A percentile compares a stretch with the other conserved stretches of the same genome.
Evolutionary conservation across 768 basidiomycete genomes (phyloP).

Genomic region (Auriculariales sp.): DNA sequence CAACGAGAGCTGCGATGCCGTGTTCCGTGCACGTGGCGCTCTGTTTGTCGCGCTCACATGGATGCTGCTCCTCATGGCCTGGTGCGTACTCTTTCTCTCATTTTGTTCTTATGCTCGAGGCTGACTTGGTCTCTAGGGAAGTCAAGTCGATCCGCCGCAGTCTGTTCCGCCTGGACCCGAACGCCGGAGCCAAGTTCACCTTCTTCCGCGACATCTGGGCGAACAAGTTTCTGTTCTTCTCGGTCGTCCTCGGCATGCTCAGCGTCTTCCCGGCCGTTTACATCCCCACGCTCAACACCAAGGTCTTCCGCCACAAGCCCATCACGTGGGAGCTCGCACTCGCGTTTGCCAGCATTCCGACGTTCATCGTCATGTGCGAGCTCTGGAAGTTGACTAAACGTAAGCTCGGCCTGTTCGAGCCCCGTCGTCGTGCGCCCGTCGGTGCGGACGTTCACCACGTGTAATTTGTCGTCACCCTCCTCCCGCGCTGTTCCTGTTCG

Average conservation of each 20-base stretch:
- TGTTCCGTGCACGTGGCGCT: background rate
- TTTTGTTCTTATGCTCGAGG: too few relatives aligned
- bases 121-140: too few relatives aligned
- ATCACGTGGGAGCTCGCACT: background rate
- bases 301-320: conserved; percentile 1
- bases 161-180: background rate
- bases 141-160: background rate
- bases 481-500: too few relatives aligned
- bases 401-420: background rate
- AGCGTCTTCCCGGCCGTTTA: background rate
- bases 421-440: too few relatives aligned
- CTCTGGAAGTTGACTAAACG: background rate
- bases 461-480: too few relatives aligned
- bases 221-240: conserved; percentile 1
- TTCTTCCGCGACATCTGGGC: background rate
- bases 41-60: background rate
- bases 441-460: too few relatives aligned
- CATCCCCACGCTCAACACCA: background rate
- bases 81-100: too few relatives aligned
- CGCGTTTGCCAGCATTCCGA: background rate
- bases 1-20: background rate
- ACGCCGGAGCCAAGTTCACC: background rate
- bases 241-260: background rate
- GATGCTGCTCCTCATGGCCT: background rate
- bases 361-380: background rate